Conservation (phyloP, 441 rosid genomes). For the Erodium texanum region DNA sequence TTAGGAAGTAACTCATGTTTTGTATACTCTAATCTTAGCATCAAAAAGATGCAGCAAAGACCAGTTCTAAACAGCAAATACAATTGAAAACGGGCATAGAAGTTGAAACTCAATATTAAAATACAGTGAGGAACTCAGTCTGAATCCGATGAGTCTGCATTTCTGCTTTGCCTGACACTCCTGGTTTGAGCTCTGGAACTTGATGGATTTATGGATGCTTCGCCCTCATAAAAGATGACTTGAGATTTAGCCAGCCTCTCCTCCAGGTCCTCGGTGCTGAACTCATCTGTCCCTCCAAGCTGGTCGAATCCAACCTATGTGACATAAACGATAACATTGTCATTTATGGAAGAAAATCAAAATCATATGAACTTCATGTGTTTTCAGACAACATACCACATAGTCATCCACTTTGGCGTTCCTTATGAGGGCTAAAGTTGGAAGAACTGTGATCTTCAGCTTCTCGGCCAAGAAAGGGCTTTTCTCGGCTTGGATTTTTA, state of each 20-base stretch:
- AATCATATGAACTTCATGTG: neutral
- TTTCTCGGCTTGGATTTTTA: slow-evolving; percentile 90
- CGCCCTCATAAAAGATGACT: slow-evolving; percentile 70
- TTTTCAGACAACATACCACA: slow-evolving; percentile 42
- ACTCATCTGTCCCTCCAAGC: slow-evolving; percentile 90
- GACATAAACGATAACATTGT: neutral
- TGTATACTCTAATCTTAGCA: no score
- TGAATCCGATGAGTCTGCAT: slow-evolving; percentile 61
- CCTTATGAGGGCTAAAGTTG: slow-evolving; percentile 85
- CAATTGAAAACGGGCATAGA: no score
- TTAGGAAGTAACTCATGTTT: no score
- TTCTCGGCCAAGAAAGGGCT: slow-evolving; percentile 88
- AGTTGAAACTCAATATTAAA: neutral
- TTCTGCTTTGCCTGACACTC: slow-evolving; percentile 64
- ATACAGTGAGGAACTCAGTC: slow-evolving; percentile 26
- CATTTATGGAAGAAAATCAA: neutral
- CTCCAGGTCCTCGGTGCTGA: slow-evolving; percentile 80
- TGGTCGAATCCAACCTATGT: slow-evolving; percentile 82
- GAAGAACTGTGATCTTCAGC: slow-evolving; percentile 83
- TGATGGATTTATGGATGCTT: slow-evolving; percentile 43
- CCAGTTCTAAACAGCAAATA: neutral
- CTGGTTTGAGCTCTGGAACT: slow-evolving; percentile 38
- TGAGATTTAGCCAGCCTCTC: slow-evolving; percentile 84
- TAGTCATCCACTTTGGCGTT: slow-evolving; percentile 96
- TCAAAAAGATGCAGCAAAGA: no score